These are phyloP conservation scores for Stephania yunnanensis DNA, from an alignment of 164 flowering plant species.

Conservation along the genomic window DNA sequence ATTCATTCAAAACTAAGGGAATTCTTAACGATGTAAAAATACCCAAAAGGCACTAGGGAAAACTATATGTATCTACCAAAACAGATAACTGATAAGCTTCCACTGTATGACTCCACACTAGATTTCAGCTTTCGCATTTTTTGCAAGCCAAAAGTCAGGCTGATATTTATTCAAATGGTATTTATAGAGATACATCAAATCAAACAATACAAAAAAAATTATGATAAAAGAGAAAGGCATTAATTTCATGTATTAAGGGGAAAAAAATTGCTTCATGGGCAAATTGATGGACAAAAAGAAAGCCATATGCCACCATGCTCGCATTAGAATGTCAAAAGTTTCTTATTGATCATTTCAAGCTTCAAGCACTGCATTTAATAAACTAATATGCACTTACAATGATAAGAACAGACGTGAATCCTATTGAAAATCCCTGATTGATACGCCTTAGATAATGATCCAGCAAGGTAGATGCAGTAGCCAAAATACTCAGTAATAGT, in stretches of 20 bases:
- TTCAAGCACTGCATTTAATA: background rate
- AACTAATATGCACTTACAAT: constrained; percentile 55
- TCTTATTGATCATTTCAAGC: background rate
- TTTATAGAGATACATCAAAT: too few relatives aligned
- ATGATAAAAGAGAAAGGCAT: too few relatives aligned
- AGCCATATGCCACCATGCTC: background rate
- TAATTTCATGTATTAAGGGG: background rate
- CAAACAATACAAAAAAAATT: too few relatives aligned
- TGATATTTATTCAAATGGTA: too few relatives aligned
- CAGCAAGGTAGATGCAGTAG: constrained; percentile 75
- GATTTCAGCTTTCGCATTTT: too few relatives aligned
- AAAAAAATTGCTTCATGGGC: background rate
- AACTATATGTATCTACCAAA: too few relatives aligned
- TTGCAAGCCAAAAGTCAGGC: too few relatives aligned
- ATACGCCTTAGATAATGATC: constrained; percentile 76
- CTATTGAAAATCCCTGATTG: constrained; percentile 82
- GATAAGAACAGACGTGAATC: constrained; percentile 88
- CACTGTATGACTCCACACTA: too few relatives aligned
- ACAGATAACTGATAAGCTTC: too few relatives aligned
- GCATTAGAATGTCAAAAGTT: background rate
- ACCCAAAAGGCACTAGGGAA: background rate
- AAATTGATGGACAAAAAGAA: background rate
- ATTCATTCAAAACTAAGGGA: background rate
- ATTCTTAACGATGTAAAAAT: too few relatives aligned
- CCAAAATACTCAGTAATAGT: constrained; percentile 67